Evolutionary conservation across 2,329 filamentous ascomycete genomes (phyloP), one percentile per base, ranked within the genome.

Genomic region (Alternaria metachromatica): DNA sequence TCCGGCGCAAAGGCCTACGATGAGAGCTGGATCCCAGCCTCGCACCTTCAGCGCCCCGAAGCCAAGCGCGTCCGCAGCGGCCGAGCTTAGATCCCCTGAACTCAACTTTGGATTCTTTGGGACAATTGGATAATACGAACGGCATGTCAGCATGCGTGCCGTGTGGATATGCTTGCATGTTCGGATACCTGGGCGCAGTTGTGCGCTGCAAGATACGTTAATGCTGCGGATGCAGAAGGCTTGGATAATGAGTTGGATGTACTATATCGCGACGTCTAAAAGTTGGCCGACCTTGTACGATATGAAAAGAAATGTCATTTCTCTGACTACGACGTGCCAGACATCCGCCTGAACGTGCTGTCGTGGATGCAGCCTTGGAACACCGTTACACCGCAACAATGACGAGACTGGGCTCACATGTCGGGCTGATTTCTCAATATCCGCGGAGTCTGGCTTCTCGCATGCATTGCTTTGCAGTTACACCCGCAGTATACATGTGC

Each of bases 11-110:
- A 92, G 84, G 86, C 86, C 65, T 97, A 94, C 82, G 94, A 97
- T 76, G 91, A 95, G 85, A 93, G 90, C 85, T 97, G 95, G 94
- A 97, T 97, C 74, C 94, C 94, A 28, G 89, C 90, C 66, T 89
- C 92, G 80, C 94, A 98, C 83, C 89, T 97, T 81, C 92, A 95
- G 85, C 90, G 92, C 73, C 94, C 95, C 41, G 86, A 91, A 72
- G 91, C 88, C 50, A 85, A 85, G 73, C 85, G 88, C 71, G 85
- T 90, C 60, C 87, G 87, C 76, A 83, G 81, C 67, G 79, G 79
- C 48, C 79, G 73, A 71, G 68, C 64, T 64, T 79, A 79, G 46
- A 55, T 5, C 20, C 15, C 20, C 43, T 43, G 33, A 15, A 13
- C 20, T 53, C 20, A 15, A 25, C 12, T 23, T 41, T 15, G 13